Evolutionary conservation across 768 basidiomycete genomes (phyloP).

Genomic region (Leccinum incarnatum): DNA sequence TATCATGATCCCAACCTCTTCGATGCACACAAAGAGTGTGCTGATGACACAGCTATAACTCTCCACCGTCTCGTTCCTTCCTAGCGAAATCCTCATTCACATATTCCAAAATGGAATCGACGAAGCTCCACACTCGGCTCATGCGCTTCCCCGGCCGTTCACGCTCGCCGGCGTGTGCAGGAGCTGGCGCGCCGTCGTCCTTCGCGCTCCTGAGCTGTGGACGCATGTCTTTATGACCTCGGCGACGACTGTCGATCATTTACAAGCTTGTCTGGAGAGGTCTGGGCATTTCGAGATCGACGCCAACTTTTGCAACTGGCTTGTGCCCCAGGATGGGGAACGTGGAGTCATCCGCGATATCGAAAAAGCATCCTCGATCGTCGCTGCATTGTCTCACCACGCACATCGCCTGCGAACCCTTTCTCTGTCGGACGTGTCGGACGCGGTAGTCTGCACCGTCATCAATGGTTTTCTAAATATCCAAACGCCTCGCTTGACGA

Average conservation of each 20-base stretch:
- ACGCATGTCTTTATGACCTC: constrained; percentile 16
- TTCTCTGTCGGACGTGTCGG: constrained; percentile 16
- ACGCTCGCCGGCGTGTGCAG: constrained; percentile 13
- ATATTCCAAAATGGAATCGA: constrained; percentile 12
- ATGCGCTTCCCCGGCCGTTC: constrained; percentile 1
- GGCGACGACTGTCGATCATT: constrained; percentile 1
- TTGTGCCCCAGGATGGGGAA: not conserved
- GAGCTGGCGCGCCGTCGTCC: constrained; percentile 8
- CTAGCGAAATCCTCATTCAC: constrained; percentile 18
- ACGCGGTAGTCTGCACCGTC: constrained; percentile 6
- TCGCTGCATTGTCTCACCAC: constrained; percentile 1
- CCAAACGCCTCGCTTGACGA: constrained; percentile 5
- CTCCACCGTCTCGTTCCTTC: constrained; percentile 18
- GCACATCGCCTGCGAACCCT: constrained; percentile 8
- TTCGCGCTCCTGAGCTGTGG: constrained; percentile 10
- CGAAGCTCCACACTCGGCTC: not conserved
- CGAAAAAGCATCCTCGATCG: constrained; percentile 5
- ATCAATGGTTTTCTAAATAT: not conserved
- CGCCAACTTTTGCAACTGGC: constrained; percentile 15
- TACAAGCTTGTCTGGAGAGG: constrained; percentile 7
- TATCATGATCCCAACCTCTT: not conserved
- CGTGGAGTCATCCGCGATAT: not conserved
- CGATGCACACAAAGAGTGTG: not conserved
- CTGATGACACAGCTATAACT: constrained; percentile 9
- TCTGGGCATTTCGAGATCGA: constrained; percentile 10